Evolutionary conservation across 257 asterid genomes (phyloP).

Genomic region (Nicotiana benthamiana): DNA sequence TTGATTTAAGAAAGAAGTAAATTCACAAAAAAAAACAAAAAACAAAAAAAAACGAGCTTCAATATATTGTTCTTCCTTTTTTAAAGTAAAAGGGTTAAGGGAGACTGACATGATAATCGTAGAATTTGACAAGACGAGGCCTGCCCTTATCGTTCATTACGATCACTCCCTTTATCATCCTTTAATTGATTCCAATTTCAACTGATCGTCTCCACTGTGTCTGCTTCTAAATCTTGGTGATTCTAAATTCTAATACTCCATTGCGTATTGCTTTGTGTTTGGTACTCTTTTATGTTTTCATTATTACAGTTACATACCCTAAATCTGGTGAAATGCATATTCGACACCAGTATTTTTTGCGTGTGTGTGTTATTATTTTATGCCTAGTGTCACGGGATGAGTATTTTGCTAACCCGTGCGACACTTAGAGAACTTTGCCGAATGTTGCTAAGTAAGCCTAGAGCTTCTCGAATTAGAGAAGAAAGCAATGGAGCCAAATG

Average conservation of each 20-base stretch:
- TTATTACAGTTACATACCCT: not conserved
- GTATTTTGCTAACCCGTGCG: too few relatives aligned
- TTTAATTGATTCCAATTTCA: not conserved
- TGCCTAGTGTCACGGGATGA: too few relatives aligned
- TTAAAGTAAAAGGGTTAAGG: not conserved
- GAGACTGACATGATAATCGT: constrained; percentile 57
- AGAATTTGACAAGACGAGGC: constrained; percentile 90
- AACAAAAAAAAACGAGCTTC: not conserved
- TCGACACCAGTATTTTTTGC: too few relatives aligned
- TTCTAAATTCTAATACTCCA: too few relatives aligned
- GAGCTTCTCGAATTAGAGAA: too few relatives aligned
- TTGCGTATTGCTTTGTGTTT: too few relatives aligned
- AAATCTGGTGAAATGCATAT: not conserved
- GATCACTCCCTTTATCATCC: constrained; percentile 84
- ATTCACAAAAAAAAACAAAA: not conserved
- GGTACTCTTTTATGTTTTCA: not conserved
- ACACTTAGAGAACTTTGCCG: too few relatives aligned
- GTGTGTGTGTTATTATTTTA: too few relatives aligned
- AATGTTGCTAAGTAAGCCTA: too few relatives aligned
- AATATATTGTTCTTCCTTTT: not conserved
- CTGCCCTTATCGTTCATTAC: constrained; percentile 91
- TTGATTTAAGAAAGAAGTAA: not conserved
- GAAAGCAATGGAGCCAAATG: too few relatives aligned
- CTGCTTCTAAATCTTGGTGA: not conserved
- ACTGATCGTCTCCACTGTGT: not conserved